Conservation (phyloP, 192 early-diverging fungal genomes). For the Oehlia diaphana region DNA sequence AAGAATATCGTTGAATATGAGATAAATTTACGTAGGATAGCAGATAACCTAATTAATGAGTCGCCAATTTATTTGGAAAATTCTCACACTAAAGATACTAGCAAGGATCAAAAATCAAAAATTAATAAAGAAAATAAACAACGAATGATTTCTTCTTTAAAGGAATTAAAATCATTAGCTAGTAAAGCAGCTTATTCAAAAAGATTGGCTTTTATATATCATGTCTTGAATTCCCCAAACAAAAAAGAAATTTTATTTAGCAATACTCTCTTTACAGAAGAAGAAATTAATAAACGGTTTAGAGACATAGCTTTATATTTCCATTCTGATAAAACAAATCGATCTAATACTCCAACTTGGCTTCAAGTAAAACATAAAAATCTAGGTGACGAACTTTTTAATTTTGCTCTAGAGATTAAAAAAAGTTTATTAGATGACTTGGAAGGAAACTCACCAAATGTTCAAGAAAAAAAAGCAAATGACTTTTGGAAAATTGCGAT, state of each 20-base stretch:
- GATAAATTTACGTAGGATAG: neutral
- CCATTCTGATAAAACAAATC: constrained; percentile 5
- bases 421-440: neutral
- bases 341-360: neutral
- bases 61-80: neutral
- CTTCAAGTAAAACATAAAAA: neutral
- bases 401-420: neutral
- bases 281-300: neutral
- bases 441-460: neutral
- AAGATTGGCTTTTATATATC: neutral
- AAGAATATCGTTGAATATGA: neutral
- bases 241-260: constrained; percentile 5
- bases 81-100: neutral
- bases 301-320: neutral
- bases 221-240: neutral
- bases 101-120: neutral
- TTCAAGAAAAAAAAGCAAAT: neutral
- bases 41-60: neutral
- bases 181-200: neutral
- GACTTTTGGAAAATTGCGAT: neutral
- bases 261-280: neutral
- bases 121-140: neutral
- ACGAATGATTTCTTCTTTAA: neutral
- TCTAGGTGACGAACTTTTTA: neutral
- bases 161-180: neutral